Evolutionary conservation across 2,329 filamentous ascomycete species (phyloP).

Genomic region (Boeremia lycopersici): DNA sequence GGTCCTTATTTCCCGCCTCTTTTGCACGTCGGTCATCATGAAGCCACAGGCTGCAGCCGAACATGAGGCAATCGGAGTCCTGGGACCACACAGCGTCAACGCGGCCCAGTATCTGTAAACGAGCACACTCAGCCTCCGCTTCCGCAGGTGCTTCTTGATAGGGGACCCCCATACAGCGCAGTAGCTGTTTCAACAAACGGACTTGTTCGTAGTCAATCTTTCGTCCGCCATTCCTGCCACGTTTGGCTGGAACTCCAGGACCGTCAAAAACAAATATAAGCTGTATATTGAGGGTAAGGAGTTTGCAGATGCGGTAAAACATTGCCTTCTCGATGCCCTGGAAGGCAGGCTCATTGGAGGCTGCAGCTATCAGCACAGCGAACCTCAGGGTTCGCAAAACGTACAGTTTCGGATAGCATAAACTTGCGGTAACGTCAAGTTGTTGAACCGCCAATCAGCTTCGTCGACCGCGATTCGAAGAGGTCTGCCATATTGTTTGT

Average conservation of each 20-base stretch:
- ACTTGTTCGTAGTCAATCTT: conserved; percentile 44
- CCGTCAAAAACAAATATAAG: conserved; percentile 63
- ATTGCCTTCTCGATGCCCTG: conserved; percentile 52
- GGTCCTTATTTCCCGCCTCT: conserved; percentile 22
- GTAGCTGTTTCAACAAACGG: conserved; percentile 44
- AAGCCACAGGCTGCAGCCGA: conserved; percentile 54
- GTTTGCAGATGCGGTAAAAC: conserved; percentile 51
- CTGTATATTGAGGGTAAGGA: conserved; percentile 58
- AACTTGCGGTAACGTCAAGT: conserved; percentile 45
- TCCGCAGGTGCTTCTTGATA: conserved; percentile 55
- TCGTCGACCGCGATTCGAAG: conserved; percentile 53
- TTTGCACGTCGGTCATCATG: conserved; percentile 39
- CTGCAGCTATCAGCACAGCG: conserved; percentile 19
- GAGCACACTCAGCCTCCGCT: conserved; percentile 56
- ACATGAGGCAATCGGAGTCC: conserved; percentile 56
- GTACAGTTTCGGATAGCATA: conserved; percentile 44
- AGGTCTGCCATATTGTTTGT: conserved; percentile 41
- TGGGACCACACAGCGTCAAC: conserved; percentile 59
- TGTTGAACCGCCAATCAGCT: conserved; percentile 53
- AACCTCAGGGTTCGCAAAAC: neutral
- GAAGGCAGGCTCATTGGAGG: conserved; percentile 37
- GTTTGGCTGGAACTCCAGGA: conserved; percentile 50
- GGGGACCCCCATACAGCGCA: conserved; percentile 50
- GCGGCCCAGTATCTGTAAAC: conserved; percentile 51
- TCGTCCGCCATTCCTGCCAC: conserved; percentile 34